Evolutionary conservation across 2,329 filamentous ascomycete species (phyloP), one percentile per base, ranked within the genome.

Genomic region (Diaporthe longicolla): DNA sequence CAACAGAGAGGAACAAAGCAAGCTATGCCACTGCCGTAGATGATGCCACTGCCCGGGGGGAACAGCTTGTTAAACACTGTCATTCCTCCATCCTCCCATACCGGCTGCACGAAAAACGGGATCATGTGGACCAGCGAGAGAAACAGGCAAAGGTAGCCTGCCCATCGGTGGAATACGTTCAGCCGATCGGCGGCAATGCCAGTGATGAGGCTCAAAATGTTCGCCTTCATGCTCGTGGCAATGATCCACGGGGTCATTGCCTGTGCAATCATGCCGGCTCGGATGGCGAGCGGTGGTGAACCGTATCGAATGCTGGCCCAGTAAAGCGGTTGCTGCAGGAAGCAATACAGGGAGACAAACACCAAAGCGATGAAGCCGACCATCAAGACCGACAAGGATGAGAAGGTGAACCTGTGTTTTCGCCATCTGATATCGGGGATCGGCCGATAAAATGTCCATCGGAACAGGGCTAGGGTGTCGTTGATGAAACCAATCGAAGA

Each of bases 241-340:
- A 98, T 87, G 77, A 98, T 96, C 95, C 95, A 98, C 0, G 96
- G 96, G 59, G 97, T 93, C 88, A 98, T 90, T 17, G 96, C 94
- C 19, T 98, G 93, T 17, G 95, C 92, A 73, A 98, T 90, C 96
- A 98, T 98, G 63, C 96, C 96, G 10, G 95, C 88, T 77, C 96
- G 90, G 75, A 98, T 91, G 13, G 95, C 95, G 72, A 98, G 82
- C 0, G 96, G 96, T 37, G 96, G 96, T 0, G 96, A 97, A 55
- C 96, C 96, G 79, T 90, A 96, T 59, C 88, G 88, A 78, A 98
- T 97, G 82, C 94, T 97, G 79, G 93, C 86, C 90, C 95, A 98
- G 85, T 95, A 98, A 4, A 97, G 88, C 1, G 96, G 96, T 78
- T 96, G 94, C 61, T 94, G 94, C 13, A 98, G 83, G 82, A 97